Evolutionary conservation across 306 rosid species (phyloP), one percentile per base, ranked within the genome.

Genomic region (Sicyos edulis): DNA sequence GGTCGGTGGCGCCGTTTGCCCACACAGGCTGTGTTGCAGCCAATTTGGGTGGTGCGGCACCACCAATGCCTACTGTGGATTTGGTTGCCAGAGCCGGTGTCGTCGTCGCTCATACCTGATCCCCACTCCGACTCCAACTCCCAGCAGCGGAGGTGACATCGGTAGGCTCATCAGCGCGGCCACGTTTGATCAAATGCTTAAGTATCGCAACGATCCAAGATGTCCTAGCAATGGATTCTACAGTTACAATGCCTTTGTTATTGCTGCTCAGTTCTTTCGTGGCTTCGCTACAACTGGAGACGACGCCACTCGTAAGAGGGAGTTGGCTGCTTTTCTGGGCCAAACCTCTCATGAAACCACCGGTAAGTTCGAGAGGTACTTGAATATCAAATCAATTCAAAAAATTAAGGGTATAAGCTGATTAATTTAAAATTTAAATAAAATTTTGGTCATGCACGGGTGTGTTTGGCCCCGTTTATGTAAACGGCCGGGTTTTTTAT

Each of bases 81-180:
- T 5, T 0, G 83, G 82, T 13, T 87, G 91, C 50, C 91, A 84
- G 19, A 87, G 88, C 72, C 88, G 75, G 16, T 87, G 67, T 29
- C 54, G 32, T 10, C 49, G 49, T 44, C 49, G 37, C 3, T 22
- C 63, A 11, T 11, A 5, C 37, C 47, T 34, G 0, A 1, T 16
- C 21, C 42, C 73, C 1, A 32, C 45, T 13, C 70, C 52, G 16
- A 12, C 21, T 13, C 70, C 52, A 9, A 12, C 21, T 0, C 34
- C 9, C 2, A 7, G 10, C n/a, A 8, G 19, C 1, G 42, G 5
- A 34, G 42, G 44, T 0, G 65, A 42, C 13, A 74, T 81, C 0
- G 34, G 58, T 4, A 9, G 70, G 60, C 52, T 82, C 55, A 82
- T 82, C 58, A 61, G 72, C 0, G 2, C 73, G 12, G 17, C 72